Evolutionary conservation across 2,329 filamentous ascomycete genomes (phyloP), one percentile per base, ranked within the genome.

Genomic region (Pseudogymnoascus sp.): DNA sequence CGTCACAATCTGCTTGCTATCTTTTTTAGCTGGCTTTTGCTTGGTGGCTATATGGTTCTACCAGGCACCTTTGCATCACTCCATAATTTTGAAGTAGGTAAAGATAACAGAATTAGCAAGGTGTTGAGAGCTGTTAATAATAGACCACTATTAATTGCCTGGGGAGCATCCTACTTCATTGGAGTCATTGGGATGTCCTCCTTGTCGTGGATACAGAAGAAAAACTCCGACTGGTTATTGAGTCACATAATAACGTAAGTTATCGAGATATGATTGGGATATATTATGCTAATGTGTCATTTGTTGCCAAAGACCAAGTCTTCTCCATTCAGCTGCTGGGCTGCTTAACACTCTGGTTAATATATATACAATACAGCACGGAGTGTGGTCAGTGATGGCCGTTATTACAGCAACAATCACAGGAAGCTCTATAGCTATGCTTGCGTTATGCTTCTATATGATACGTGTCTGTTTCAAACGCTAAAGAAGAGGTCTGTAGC

Each of bases 11-110:
- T 74, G 37, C 65, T 71, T 36, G 68, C 69, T 3, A 57, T 67
- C n/a, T 69, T 71, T 62, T 72, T 71, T 48, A 72, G 68, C 23
- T 63, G 65, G 62, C 67, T 72, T 36, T 66, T 73, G 3, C 66
- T 73, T 13, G 72, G 71, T 1, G 71, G 71, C 34, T 73, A 71
- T 64, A 61, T 74, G 1, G 68, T 73, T 45, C 69, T 73, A 65
- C 72, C 72, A 0, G 69, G 69, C 2, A 72, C 71, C 11, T 74
- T 71, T 67, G 71, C 70, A 64, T 68, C 61, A 14, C 54, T 62
- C 61, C 64, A 61, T 61, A 10, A 63, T 23, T 2, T 43, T 19
- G 39, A 43, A 19, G 39, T 43, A 43, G 39, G 39, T 43, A 43
- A 43, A 43, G 39, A 19, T 43, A 43, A 43, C 39, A 43, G 16